phyloP scores from a whole-genome alignment of 176 grass and related monocot genomes.

The Elaeis guineensis region DNA sequence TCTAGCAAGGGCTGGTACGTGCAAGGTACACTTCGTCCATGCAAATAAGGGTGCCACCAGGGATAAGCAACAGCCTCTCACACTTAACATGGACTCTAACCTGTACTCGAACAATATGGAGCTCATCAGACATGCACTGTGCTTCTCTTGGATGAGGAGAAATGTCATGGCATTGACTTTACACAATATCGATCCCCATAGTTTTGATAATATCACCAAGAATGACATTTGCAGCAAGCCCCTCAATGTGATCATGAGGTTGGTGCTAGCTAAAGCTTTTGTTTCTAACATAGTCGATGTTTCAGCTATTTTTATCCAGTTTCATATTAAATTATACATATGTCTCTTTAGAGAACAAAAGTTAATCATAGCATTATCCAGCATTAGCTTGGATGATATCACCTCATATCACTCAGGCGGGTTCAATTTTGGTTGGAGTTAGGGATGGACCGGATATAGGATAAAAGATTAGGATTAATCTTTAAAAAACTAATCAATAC shows the following conservation, averaged over 20 bases:
- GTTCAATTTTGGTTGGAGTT: no score
- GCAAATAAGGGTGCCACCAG: conserved; percentile 66
- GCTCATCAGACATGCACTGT: conserved; percentile 46
- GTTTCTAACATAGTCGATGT: no score
- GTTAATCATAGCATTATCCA: no score
- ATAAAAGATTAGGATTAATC: no score
- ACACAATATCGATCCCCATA: conserved; percentile 59
- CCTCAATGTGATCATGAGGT: conserved; percentile 34
- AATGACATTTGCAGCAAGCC: conserved; percentile 50
- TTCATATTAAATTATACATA: no score
- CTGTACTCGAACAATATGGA: conserved; percentile 78
- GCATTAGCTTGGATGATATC: no score
- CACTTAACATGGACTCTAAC: conserved; percentile 75
- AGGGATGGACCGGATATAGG: no score
- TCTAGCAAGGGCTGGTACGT: no score
- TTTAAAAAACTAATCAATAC: no score
- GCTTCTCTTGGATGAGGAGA: conserved; percentile 75
- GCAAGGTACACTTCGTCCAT: neutral
- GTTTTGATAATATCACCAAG: conserved; percentile 58
- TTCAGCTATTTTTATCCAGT: no score
- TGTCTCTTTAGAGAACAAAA: no score
- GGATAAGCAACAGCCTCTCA: conserved; percentile 73
- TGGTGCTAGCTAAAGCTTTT: conserved; percentile 1
- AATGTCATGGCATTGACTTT: conserved; percentile 44
- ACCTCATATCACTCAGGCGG: no score